Evolutionary conservation across 371 early-diverging fungal species (phyloP), one percentile per base, ranked within the genome.

Genomic region (Rhizopus delemar): DNA sequence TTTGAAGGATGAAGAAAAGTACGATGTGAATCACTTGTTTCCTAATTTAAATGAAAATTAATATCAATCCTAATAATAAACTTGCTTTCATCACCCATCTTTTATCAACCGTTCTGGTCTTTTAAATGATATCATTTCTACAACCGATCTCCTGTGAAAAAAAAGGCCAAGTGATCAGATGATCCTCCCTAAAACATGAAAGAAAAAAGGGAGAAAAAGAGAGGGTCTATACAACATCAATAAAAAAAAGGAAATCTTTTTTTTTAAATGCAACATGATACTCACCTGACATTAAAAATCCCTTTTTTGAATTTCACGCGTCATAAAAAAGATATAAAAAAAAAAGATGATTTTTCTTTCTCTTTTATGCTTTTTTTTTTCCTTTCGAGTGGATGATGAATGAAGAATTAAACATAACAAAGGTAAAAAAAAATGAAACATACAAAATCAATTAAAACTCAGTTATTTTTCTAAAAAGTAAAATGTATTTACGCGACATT

Each of bases 271-370:
- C 2, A 39, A 1, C 39, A 43, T 6, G 43, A 5, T 15, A 2
- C 5, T 31, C 39, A 92, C 75, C 16, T 94, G 79, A 71, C 94
- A 94, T 29, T 85, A 81, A 8, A 94, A 70, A 56, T 92, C 88
- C 73, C 97, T 98, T 73, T 98, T 80, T 98, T 96, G 31, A 99
- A 74, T 74, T 98, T 16, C 31, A 16, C 29, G 5, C 22, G 9
- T 46, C 29, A 9, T 43, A 36, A 36, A 36, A 36, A 11, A 36
- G 36, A 36, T 36, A 36, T 39, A 68, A 56, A 5, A 75, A 63
- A 68, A 56, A 5, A 75, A 63, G 46, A 62, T 64, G 49, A 67
- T 69, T 50, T 43, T 2, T 43, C n/a, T 43, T 1, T n/a, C 4
- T 43, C 2, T 43, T 15, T 43, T n/a, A 8, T n/a, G 5, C n/a